A percentile compares a stretch with the other conserved stretches of the same genome.
Evolutionary conservation across 2,329 filamentous ascomycete species (phyloP).

Genomic region (Monosporascus sp.): DNA sequence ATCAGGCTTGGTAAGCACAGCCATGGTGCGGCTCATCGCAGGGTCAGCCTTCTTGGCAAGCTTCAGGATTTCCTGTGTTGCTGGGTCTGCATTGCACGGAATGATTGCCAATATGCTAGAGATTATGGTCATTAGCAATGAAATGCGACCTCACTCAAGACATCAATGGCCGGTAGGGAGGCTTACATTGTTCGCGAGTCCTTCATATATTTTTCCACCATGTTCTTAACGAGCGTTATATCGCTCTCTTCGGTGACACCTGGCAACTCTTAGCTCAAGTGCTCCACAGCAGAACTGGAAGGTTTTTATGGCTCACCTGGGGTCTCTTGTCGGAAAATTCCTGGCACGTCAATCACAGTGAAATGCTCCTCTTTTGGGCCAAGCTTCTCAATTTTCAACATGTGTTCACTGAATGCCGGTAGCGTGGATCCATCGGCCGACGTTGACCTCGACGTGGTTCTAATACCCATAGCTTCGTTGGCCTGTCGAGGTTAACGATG

Average conservation of each 20-base stretch:
- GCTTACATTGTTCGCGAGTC: slow-evolving; percentile 39
- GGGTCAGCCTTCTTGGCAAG: slow-evolving; percentile 28
- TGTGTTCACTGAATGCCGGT: slow-evolving; percentile 40
- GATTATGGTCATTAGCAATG: not conserved
- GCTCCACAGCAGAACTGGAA: not conserved
- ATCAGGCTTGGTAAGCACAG: slow-evolving; percentile 46
- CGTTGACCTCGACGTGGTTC: slow-evolving; percentile 9
- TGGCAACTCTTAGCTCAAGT: slow-evolving; percentile 2
- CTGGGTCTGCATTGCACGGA: slow-evolving; percentile 31
- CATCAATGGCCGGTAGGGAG: not conserved
- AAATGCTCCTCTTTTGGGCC: slow-evolving; percentile 41
- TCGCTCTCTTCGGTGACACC: slow-evolving; percentile 40
- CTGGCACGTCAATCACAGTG: slow-evolving; percentile 50
- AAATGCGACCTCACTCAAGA: not conserved
- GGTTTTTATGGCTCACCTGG: slow-evolving; percentile 20
- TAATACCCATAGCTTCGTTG: slow-evolving; percentile 39
- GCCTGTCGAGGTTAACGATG: slow-evolving; percentile 23
- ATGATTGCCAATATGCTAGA: slow-evolving; percentile 27
- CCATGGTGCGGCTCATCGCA: slow-evolving; percentile 24
- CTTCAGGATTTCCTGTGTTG: slow-evolving; percentile 33
- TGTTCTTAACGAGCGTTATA: slow-evolving; percentile 37
- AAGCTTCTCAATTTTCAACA: slow-evolving; percentile 38
- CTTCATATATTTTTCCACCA: slow-evolving; percentile 43
- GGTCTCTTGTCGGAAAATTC: slow-evolving; percentile 40
- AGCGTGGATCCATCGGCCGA: slow-evolving; percentile 4